A percentile compares a stretch with the other conserved stretches of the same genome.
Conservation (phyloP, 2,329 filamentous ascomycete genomes). For the Trichophyton equinum region DNA sequence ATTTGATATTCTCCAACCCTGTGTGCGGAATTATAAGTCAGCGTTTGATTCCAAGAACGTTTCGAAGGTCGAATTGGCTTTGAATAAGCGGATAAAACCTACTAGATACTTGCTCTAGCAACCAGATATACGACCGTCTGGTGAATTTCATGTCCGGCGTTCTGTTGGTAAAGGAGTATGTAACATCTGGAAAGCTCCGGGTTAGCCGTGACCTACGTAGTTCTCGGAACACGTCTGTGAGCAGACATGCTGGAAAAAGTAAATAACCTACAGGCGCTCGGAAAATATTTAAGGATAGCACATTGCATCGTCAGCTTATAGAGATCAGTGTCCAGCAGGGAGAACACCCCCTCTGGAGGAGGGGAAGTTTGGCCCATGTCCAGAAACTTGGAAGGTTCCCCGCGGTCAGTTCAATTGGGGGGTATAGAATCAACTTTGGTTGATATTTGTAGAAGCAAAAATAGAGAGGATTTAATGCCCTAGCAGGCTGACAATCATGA, state of each 20-base stretch:
- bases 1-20: slow-evolving; percentile 71
- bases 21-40: slow-evolving; percentile 4
- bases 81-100: slow-evolving; percentile 19
- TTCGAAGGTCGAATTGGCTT: neutral
- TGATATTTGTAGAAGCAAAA: neutral
- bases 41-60: neutral
- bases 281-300: slow-evolving; percentile 85
- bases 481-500: neutral
- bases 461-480: neutral
- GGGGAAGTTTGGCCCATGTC: slow-evolving; percentile 1
- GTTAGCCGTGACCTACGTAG: neutral
- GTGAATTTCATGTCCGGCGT: slow-evolving; percentile 88
- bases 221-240: neutral
- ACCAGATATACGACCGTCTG: slow-evolving; percentile 70
- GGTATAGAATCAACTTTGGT: neutral
- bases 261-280: slow-evolving; percentile 39
- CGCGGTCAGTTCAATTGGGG: neutral
- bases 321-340: slow-evolving; percentile 69
- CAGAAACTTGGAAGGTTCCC: neutral
- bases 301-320: slow-evolving; percentile 99
- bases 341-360: slow-evolving; percentile 58
- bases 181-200: slow-evolving; percentile 48
- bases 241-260: neutral
- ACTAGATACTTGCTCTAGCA: slow-evolving; percentile 72
- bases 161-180: slow-evolving; percentile 89